Percentiles rank a stretch among this genome's conserved stretches.
phyloP scores from a whole-genome alignment of 2,329 filamentous ascomycete species.

The Neoscytalidium dimidiatum region DNA sequence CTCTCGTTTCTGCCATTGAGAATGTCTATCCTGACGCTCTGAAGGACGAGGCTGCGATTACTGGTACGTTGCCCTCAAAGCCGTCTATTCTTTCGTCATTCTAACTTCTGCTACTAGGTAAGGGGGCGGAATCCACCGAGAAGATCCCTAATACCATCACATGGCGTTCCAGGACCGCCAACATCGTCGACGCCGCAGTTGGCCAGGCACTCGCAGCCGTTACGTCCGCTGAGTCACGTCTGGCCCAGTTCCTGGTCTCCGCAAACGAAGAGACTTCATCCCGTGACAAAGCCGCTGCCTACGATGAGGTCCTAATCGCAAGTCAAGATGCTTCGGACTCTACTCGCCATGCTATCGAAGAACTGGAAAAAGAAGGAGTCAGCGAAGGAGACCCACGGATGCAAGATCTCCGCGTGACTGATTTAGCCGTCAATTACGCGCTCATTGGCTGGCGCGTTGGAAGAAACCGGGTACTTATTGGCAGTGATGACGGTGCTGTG shows the following conservation, averaged over 20 bases:
- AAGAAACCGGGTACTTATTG: conserved; percentile 84
- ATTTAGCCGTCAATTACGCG: conserved; percentile 90
- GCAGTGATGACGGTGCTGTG: conserved; percentile 74
- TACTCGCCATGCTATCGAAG: conserved; percentile 90
- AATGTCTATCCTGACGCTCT: conserved; percentile 61
- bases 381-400: conserved; percentile 81
- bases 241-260: conserved; percentile 51
- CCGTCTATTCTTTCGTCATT: no score
- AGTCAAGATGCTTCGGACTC: conserved; percentile 94
- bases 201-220: conserved; percentile 79
- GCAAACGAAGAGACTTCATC: conserved; percentile 44
- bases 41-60: conserved; percentile 50
- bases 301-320: conserved; percentile 85
- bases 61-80: conserved; percentile 39
- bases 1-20: conserved; percentile 68
- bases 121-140: conserved; percentile 40
- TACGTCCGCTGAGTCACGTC: conserved; percentile 53
- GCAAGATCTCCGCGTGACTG: conserved; percentile 89
- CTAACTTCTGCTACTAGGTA: not conserved
- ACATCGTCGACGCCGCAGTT: conserved; percentile 90
- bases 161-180: conserved; percentile 84
- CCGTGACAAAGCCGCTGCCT: conserved; percentile 78
- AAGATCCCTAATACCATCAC: conserved; percentile 72
- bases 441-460: conserved; percentile 94
- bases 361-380: conserved; percentile 79